Evolutionary conservation across 768 basidiomycete genomes (phyloP).

Genomic region (Rhizopogon vinicolor): DNA sequence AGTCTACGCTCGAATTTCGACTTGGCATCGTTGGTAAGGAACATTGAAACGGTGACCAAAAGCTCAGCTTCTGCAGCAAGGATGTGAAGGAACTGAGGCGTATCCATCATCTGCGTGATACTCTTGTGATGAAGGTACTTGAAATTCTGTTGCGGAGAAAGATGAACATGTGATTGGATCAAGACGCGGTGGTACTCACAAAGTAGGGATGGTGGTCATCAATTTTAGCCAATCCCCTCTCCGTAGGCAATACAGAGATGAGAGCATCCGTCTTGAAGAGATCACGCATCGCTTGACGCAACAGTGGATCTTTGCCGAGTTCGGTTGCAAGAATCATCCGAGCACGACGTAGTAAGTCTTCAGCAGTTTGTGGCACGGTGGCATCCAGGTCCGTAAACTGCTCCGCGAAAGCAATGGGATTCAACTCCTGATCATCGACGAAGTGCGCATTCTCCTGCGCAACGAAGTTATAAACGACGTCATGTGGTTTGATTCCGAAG

Average conservation of each 20-base stretch:
- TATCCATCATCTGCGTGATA: conserved; percentile 60
- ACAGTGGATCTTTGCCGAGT: conserved; percentile 86
- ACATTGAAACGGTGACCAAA: conserved; percentile 73
- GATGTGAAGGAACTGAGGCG: conserved; percentile 85
- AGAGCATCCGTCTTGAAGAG: conserved; percentile 71
- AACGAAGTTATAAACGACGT: conserved; percentile 83
- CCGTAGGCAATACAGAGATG: conserved; percentile 81
- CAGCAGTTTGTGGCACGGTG: conserved; percentile 47
- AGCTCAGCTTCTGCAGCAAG: conserved; percentile 88
- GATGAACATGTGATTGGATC: background rate
- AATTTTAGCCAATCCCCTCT: conserved; percentile 75
- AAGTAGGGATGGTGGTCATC: conserved; percentile 70
- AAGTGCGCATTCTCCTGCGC: conserved; percentile 57
- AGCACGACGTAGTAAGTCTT: conserved; percentile 69
- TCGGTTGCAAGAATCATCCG: conserved; percentile 86
- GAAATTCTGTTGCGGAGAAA: conserved; percentile 60
- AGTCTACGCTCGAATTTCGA: conserved; percentile 70
- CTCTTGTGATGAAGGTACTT: conserved; percentile 88
- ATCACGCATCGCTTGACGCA: conserved; percentile 74
- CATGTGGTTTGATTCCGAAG: conserved; percentile 77
- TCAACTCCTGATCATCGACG: conserved; percentile 76
- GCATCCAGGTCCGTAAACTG: conserved; percentile 76
- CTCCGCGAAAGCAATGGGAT: conserved; percentile 80
- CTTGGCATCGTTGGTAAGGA: conserved; percentile 56
- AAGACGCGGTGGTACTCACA: conserved; percentile 36